A percentile compares a stretch with the other conserved stretches of the same genome.
These are phyloP conservation scores for Tylopilus orsonianus DNA, from an alignment of 1,284 basidiomycete species.

Conservation along the genomic window DNA sequence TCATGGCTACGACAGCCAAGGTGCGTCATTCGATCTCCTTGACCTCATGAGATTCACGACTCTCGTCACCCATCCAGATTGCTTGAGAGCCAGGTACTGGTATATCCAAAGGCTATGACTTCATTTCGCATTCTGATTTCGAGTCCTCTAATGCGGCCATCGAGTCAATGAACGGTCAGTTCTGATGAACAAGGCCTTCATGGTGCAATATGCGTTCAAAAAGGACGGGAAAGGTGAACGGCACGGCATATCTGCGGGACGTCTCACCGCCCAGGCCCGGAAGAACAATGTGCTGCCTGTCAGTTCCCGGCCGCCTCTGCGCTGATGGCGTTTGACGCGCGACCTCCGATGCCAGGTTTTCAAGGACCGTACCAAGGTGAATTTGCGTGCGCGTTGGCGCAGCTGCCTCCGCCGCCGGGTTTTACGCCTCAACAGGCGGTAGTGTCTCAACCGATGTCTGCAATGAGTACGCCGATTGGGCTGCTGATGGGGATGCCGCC, in stretches of 20 bases:
- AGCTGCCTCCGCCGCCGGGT: slow-evolving; percentile 66
- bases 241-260: slow-evolving; percentile 93
- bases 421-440: slow-evolving; percentile 70
- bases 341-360: slow-evolving; percentile 61
- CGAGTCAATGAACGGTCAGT: slow-evolving; percentile 96
- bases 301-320: slow-evolving; percentile 67
- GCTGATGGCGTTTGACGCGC: slow-evolving; percentile 64
- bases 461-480: slow-evolving; percentile 37
- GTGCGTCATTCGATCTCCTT: slow-evolving; percentile 45
- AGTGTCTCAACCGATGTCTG: slow-evolving; percentile 43
- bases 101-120: slow-evolving; percentile 93
- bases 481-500: slow-evolving; percentile 46
- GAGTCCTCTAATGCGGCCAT: slow-evolving; percentile 95
- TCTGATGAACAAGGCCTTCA: slow-evolving; percentile 98
- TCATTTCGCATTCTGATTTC: slow-evolving; percentile 96
- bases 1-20: slow-evolving; percentile 93
- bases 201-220: slow-evolving; percentile 97
- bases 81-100: slow-evolving; percentile 86
- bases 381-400: slow-evolving; percentile 80
- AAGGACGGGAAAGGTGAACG: slow-evolving; percentile 98
- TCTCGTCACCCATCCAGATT: slow-evolving; percentile 57
- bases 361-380: slow-evolving; percentile 80
- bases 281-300: slow-evolving; percentile 89
- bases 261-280: slow-evolving; percentile 91
- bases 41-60: slow-evolving; percentile 1